Evolutionary conservation across 2,329 filamentous ascomycete genomes (phyloP).

Genomic region (Xylaria sp.): DNA sequence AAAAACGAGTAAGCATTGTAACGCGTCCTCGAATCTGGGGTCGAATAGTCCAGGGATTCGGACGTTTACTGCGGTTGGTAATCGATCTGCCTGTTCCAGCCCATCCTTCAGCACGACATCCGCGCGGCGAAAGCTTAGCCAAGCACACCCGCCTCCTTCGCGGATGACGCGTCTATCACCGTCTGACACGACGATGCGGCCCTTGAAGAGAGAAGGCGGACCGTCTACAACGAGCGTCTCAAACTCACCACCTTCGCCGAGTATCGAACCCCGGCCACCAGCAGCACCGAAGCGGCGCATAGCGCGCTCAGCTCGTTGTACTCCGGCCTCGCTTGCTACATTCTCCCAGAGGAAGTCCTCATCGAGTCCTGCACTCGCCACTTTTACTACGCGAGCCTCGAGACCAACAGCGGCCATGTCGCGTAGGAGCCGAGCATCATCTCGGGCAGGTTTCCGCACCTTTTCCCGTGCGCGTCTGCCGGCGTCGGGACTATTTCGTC

Average conservation of each 20-base stretch:
- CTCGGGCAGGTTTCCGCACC: slow-evolving; percentile 32
- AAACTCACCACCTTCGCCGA: slow-evolving; percentile 96
- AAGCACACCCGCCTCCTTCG: slow-evolving; percentile 82
- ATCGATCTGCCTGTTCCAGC: slow-evolving; percentile 25
- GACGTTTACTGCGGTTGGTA: slow-evolving; percentile 47
- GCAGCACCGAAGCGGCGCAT: slow-evolving; percentile 73
- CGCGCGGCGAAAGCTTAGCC: slow-evolving; percentile 71
- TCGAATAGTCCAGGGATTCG: slow-evolving; percentile 76
- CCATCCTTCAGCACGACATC: slow-evolving; percentile 59
- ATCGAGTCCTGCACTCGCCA: slow-evolving; percentile 89
- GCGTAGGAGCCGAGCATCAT: slow-evolving; percentile 71
- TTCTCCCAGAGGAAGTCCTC: slow-evolving; percentile 83
- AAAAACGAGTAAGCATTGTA: slow-evolving; percentile 49
- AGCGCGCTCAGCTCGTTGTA: slow-evolving; percentile 60
- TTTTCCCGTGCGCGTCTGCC: slow-evolving; percentile 10
- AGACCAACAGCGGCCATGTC: slow-evolving; percentile 84
- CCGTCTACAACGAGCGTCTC: slow-evolving; percentile 91
- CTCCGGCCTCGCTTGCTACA: slow-evolving; percentile 69
- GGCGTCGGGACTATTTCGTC: slow-evolving; percentile 48
- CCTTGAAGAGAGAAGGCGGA: slow-evolving; percentile 77
- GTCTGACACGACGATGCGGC: slow-evolving; percentile 71
- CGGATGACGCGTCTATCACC: slow-evolving; percentile 63
- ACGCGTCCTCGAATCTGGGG: slow-evolving; percentile 61
- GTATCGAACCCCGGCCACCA: slow-evolving; percentile 73
- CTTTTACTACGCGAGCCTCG: slow-evolving; percentile 93